phyloP scores from a whole-genome alignment of 1,284 basidiomycete genomes.

The Nidula niveotomentosa region DNA sequence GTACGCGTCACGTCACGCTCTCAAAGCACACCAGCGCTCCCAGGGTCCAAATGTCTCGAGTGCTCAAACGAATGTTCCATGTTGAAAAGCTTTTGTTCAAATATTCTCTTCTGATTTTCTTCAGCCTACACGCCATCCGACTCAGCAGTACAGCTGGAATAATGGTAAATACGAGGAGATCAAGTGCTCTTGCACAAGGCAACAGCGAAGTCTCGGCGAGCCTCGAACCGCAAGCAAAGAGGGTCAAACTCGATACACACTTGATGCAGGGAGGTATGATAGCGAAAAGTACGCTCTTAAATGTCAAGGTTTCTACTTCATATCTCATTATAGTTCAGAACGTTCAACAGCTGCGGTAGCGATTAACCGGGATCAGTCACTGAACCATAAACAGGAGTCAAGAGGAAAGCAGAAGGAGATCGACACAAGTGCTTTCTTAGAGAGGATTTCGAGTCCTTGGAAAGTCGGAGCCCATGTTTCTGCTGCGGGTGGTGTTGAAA shows the following conservation, averaged over 20 bases:
- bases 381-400: background rate
- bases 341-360: background rate
- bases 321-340: background rate
- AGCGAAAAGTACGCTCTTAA: background rate
- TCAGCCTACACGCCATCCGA: too few relatives aligned
- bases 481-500: slow-evolving; percentile 77
- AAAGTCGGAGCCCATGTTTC: slow-evolving; percentile 86
- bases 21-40: too few relatives aligned
- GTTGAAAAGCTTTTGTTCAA: too few relatives aligned
- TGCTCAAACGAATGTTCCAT: too few relatives aligned
- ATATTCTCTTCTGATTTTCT: too few relatives aligned
- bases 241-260: background rate
- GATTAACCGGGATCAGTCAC: background rate
- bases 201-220: background rate
- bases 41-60: too few relatives aligned
- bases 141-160: too few relatives aligned
- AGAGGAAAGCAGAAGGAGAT: background rate
- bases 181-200: background rate
- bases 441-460: slow-evolving; percentile 43
- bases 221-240: background rate
- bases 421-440: slow-evolving; percentile 14
- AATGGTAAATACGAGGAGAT: background rate
- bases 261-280: background rate
- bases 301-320: background rate
- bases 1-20: too few relatives aligned